Conservation (phyloP, 2,329 filamentous ascomycete genomes). For the Colletotrichum godetiae region DNA sequence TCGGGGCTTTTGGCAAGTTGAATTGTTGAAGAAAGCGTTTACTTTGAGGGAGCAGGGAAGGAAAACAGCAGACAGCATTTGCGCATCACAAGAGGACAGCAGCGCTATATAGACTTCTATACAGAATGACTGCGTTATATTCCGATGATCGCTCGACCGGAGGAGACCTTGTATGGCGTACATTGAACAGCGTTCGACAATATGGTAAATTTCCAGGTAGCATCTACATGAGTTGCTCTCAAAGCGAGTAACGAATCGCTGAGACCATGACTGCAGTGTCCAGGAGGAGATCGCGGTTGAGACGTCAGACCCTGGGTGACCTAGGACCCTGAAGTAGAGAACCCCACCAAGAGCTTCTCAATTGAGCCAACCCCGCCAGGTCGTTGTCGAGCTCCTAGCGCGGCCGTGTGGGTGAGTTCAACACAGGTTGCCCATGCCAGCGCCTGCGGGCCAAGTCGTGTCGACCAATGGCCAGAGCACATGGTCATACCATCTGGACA, state of each 20-base stretch:
- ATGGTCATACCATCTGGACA: constrained; percentile 44
- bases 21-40: constrained; percentile 1
- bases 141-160: constrained; percentile 12
- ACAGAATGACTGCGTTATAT: background rate
- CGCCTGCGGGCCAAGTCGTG: constrained; percentile 35
- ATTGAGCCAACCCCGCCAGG: constrained; percentile 28
- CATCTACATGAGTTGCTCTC: background rate
- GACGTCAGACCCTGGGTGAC: background rate
- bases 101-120: constrained; percentile 26
- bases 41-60: constrained; percentile 32
- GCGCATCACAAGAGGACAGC: background rate
- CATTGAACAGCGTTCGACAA: background rate
- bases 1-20: constrained; percentile 5
- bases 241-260: background rate
- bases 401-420: constrained; percentile 17
- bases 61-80: constrained; percentile 24
- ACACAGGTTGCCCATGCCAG: constrained; percentile 25
- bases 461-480: constrained; percentile 57
- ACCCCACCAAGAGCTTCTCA: constrained; percentile 26
- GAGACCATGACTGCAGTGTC: constrained; percentile 8
- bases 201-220: background rate
- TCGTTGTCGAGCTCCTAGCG: constrained; percentile 19
- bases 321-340: constrained; percentile 26
- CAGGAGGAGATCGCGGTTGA: constrained; percentile 6
- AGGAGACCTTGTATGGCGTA: constrained; percentile 10